Percentiles rank a stretch among this genome's conserved stretches.
These are phyloP conservation scores for Beta lomatogona DNA, from an alignment of 179 eudicot genomes.

Conservation along the genomic window DNA sequence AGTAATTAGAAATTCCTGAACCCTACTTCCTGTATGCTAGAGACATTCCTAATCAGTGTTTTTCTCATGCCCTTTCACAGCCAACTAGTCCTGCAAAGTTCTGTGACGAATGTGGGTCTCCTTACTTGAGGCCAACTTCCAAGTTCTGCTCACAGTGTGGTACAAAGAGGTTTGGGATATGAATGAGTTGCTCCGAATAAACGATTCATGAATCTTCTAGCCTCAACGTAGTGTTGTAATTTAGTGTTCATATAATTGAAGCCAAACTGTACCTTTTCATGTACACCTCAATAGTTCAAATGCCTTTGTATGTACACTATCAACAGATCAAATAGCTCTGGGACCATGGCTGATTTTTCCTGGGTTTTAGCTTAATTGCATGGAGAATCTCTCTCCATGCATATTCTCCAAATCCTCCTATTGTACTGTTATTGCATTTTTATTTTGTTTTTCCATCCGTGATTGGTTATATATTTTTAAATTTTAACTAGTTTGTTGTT, in stretches of 20 bases:
- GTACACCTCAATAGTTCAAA: neutral
- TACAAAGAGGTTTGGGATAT: conserved; percentile 72
- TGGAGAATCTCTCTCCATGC: conserved; percentile 13
- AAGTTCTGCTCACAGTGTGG: conserved; percentile 94
- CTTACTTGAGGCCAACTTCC: conserved; percentile 77
- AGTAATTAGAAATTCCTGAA: neutral
- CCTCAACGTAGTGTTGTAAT: neutral
- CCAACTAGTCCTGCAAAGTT: conserved; percentile 84
- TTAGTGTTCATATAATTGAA: neutral
- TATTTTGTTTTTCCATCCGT: neutral
- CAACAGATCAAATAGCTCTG: neutral
- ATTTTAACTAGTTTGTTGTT: no score
- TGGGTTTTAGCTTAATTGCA: neutral
- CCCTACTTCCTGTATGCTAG: neutral
- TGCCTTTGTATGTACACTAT: neutral
- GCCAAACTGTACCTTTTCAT: neutral
- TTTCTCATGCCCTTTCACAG: conserved; percentile 36
- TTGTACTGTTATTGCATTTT: neutral
- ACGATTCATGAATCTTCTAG: neutral
- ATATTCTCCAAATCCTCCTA: neutral
- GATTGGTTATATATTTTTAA: no score
- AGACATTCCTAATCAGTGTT: neutral
- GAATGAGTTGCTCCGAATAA: conserved; percentile 19
- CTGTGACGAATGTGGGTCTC: conserved; percentile 93
- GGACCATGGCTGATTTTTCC: neutral